These are phyloP conservation scores for Termitomyces sp. DNA, from an alignment of 768 basidiomycete genomes.

Conservation along the genomic window DNA sequence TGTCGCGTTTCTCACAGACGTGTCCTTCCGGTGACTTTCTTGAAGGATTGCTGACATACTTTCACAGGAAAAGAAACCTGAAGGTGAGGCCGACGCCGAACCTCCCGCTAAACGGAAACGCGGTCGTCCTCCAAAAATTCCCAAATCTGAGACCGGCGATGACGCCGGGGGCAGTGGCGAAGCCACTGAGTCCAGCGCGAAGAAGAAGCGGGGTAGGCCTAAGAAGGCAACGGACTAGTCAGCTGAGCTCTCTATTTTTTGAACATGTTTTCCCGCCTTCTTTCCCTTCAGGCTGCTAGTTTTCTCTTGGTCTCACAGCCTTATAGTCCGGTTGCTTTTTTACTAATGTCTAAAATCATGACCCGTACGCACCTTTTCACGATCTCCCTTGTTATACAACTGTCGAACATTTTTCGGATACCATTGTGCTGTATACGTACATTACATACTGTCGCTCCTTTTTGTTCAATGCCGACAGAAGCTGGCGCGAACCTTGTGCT, in stretches of 20 bases:
- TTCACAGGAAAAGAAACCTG: conserved; percentile 36
- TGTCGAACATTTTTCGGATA: conserved; percentile 15
- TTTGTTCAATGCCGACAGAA: conserved; percentile 14
- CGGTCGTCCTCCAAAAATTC: conserved; percentile 69
- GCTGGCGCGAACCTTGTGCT: conserved; percentile 19
- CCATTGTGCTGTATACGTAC: conserved; percentile 29
- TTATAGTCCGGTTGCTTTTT: not conserved
- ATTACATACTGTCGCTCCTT: conserved; percentile 14
- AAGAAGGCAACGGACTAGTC: conserved; percentile 34
- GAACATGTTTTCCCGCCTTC: conserved; percentile 15
- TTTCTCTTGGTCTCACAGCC: conserved; percentile 8
- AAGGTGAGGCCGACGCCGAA: conserved; percentile 40
- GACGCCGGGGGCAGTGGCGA: conserved; percentile 29
- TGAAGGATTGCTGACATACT: conserved; percentile 14
- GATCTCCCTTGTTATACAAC: conserved; percentile 17
- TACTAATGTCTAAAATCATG: conserved; percentile 24
- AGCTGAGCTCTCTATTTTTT: conserved; percentile 12
- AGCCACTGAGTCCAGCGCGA: conserved; percentile 42
- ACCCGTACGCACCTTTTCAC: conserved; percentile 28
- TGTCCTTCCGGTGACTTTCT: conserved; percentile 2
- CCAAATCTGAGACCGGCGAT: conserved; percentile 41
- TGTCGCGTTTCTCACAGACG: conserved; percentile 14
- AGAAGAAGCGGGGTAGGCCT: conserved; percentile 74
- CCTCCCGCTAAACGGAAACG: conserved; percentile 59
- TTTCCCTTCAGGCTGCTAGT: conserved; percentile 18